phyloP scores from a whole-genome alignment of 2,329 filamentous ascomycete genomes.

The Cercospora beticola region DNA sequence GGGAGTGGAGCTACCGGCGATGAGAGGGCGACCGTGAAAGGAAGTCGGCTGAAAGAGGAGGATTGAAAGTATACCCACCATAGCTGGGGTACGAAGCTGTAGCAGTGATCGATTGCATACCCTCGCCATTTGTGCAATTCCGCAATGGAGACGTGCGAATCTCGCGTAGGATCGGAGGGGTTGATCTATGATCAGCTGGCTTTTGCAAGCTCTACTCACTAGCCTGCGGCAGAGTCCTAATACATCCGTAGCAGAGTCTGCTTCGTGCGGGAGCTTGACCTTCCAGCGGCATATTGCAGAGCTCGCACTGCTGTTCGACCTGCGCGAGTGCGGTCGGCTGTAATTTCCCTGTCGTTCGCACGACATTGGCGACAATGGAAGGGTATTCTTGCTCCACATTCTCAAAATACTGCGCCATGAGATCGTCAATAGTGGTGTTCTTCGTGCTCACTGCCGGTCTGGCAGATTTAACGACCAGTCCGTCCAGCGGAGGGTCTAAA shows the following conservation, averaged over 20 bases:
- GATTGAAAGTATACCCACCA: slow-evolving; percentile 12
- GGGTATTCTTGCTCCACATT: slow-evolving; percentile 83
- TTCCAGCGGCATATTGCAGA: slow-evolving; percentile 67
- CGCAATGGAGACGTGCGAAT: not conserved
- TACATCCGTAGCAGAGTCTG: slow-evolving; percentile 71
- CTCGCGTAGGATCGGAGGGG: not conserved
- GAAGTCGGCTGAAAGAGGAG: slow-evolving; percentile 27
- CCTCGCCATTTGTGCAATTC: not conserved
- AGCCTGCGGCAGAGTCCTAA: slow-evolving; percentile 27
- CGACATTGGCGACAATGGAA: slow-evolving; percentile 91
- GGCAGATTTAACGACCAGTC: slow-evolving; percentile 36
- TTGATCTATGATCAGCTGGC: not conserved
- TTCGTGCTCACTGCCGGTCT: slow-evolving; percentile 60
- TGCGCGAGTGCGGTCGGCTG: slow-evolving; percentile 47
- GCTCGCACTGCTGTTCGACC: slow-evolving; percentile 52
- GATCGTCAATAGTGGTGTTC: slow-evolving; percentile 82
- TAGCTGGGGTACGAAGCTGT: not conserved
- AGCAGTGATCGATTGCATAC: not conserved
- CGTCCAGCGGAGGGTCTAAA: slow-evolving; percentile 42
- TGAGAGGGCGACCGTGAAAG: slow-evolving; percentile 24
- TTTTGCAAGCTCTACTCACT: not conserved
- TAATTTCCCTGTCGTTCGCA: slow-evolving; percentile 84
- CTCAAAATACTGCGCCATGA: slow-evolving; percentile 86
- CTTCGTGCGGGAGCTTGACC: slow-evolving; percentile 34
- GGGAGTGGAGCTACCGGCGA: slow-evolving; percentile 27